phyloP scores from a whole-genome alignment of 2,329 filamentous ascomycete species.

The Exophiala aquamarina region DNA sequence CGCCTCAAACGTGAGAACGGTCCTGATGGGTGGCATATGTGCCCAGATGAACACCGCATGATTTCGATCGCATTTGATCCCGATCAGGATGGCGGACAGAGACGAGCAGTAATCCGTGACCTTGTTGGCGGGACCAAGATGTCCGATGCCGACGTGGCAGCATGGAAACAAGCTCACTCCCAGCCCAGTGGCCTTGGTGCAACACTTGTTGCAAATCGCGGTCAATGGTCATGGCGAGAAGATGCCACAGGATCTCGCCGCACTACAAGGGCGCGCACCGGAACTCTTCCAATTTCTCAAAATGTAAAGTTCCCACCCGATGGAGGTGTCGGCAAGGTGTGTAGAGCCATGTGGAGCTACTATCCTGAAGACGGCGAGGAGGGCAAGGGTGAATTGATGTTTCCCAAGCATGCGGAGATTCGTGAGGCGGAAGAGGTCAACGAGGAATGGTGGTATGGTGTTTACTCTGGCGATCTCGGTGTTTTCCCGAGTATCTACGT shows the following conservation, averaged over 20 bases:
- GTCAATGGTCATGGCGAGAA: slow-evolving; percentile 29
- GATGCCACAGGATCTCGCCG: slow-evolving; percentile 16
- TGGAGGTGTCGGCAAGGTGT: slow-evolving; percentile 67
- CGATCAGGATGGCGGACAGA: slow-evolving; percentile 65
- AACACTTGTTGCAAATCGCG: slow-evolving; percentile 4
- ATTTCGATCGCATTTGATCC: slow-evolving; percentile 70
- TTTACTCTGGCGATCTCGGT: slow-evolving; percentile 76
- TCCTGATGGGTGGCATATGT: slow-evolving; percentile 77
- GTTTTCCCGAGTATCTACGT: slow-evolving; percentile 82
- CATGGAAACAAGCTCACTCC: slow-evolving; percentile 21
- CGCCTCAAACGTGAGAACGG: slow-evolving; percentile 76
- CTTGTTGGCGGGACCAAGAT: slow-evolving; percentile 75
- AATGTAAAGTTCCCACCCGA: slow-evolving; percentile 65
- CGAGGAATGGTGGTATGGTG: slow-evolving; percentile 85
- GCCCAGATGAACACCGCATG: slow-evolving; percentile 80
- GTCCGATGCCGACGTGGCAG: slow-evolving; percentile 54
- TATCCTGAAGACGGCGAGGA: slow-evolving; percentile 64
- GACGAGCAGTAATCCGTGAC: slow-evolving; percentile 67
- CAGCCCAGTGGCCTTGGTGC: slow-evolving; percentile 7
- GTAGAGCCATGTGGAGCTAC: slow-evolving; percentile 72
- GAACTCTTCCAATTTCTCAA: slow-evolving; percentile 8
- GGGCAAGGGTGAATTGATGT: slow-evolving; percentile 63
- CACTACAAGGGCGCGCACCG: slow-evolving; percentile 11
- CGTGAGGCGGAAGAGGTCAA: slow-evolving; percentile 83
- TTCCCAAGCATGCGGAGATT: slow-evolving; percentile 80